Base-by-base conservation (phyloP, 108 stramenopile genomes). In the Skeletonema menzelii region DNA sequence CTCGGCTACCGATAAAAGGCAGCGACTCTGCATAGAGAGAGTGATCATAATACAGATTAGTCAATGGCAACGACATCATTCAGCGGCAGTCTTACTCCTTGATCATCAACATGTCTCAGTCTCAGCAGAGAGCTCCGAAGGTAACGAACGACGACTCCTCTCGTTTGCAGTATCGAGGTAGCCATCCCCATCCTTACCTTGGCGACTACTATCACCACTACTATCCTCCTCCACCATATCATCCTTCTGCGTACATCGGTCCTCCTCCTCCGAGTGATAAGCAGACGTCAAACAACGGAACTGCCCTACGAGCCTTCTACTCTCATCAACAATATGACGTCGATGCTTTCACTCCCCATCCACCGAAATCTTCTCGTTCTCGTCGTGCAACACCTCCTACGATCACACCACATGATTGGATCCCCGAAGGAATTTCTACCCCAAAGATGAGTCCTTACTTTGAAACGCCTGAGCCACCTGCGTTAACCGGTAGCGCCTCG, bases 401-500 rank as follows among this genome's bases (percentile, higher is more conserved):
- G 19, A 53, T 53, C n/a, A 53, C 49, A 22, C 49, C 49, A 24
- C 49, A 53, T 22, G 49, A 53, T 53, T 53, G 49, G 49, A 22
- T 53, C 22, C 49, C 49, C 11, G 22, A 53, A 8, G 49, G 49
- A 7, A 20, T 53, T 53, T 53, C 49, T 53, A 24, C 49, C 0
- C 40, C 40, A 2, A 15, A 42, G n/a, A 42, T 15, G 40, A 60
- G 70, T 57, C 38, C 77, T 13, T 72, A 67, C 65, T 67, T 67
- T 53, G 49, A 53, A 22, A n/a, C 8, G 49, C 53, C 59, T 26
- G 77, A 71, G 17, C 65, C 70, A 11, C 70, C 70, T 8, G 11
- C 69, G 12, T 27, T 77, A 30, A 53, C 49, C 8, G 38, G 34
- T 1, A 46, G 42, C 3, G 55, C 35, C 17, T 79, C 77, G 0